A percentile compares a stretch with the other conserved stretches of the same genome.
Evolutionary conservation across 192 early-diverging fungal species (phyloP).

Genomic region (Coemansia sp.): DNA sequence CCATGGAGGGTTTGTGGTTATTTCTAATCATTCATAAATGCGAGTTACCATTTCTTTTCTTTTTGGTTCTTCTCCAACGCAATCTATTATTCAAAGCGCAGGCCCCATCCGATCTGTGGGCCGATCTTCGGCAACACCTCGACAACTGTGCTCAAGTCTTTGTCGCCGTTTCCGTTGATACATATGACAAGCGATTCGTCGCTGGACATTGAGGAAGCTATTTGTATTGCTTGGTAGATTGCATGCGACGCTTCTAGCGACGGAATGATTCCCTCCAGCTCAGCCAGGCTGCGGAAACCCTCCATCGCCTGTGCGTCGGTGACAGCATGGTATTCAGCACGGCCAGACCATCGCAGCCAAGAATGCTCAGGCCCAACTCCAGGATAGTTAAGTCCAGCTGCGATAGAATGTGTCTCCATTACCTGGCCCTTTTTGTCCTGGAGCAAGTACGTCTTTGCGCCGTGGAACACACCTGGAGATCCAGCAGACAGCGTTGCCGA

Average conservation of each 20-base stretch:
- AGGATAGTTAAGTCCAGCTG: constrained; percentile 95
- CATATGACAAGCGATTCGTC: constrained; percentile 88
- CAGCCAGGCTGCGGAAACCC: constrained; percentile 74
- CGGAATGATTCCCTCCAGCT: constrained; percentile 91
- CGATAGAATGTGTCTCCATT: constrained; percentile 91
- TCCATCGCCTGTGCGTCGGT: constrained; percentile 84
- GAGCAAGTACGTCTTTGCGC: constrained; percentile 89
- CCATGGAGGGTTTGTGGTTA: too few relatives aligned
- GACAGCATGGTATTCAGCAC: constrained; percentile 82
- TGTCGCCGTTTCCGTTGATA: constrained; percentile 93
- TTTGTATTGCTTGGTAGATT: constrained; percentile 75
- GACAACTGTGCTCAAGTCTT: constrained; percentile 78
- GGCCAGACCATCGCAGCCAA: constrained; percentile 82
- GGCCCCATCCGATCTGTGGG: too few relatives aligned
- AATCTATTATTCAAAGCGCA: too few relatives aligned
- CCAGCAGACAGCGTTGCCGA: constrained; percentile 88
- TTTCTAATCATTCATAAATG: too few relatives aligned
- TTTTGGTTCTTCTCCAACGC: too few relatives aligned
- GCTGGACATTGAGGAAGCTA: constrained; percentile 73
- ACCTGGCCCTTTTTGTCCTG: constrained; percentile 98
- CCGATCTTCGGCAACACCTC: too few relatives aligned
- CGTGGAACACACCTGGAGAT: constrained; percentile 91
- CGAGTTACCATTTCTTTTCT: too few relatives aligned
- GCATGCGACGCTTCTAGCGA: constrained; percentile 96
- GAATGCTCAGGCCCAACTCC: constrained; percentile 98